These are phyloP conservation scores for Flaveria ramosissima DNA, from an alignment of 129 eudicot species.

Conservation along the genomic window DNA sequence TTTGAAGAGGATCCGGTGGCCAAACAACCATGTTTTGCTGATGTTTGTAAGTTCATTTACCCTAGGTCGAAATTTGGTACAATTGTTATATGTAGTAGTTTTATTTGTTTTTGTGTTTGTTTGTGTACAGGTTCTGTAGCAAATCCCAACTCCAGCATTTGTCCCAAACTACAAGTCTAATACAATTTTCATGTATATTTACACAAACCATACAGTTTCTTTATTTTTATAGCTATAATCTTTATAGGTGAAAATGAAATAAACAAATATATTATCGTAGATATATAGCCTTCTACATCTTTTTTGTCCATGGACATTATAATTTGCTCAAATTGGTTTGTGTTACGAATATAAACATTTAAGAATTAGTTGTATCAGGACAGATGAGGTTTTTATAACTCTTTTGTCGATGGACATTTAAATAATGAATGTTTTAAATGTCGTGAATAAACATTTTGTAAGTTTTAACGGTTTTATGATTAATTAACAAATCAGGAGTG, in stretches of 20 bases:
- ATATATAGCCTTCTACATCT: not conserved
- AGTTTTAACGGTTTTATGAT: too few species aligned
- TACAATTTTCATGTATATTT: constrained; percentile 15
- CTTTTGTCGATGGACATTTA: not conserved
- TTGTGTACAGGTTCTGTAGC: constrained; percentile 72
- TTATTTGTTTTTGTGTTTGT: not conserved
- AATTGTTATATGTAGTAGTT: not conserved
- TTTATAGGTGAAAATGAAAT: constrained; percentile 17
- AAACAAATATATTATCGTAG: constrained; percentile 1
- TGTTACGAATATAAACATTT: not conserved
- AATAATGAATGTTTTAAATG: too few species aligned
- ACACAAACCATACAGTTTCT: constrained; percentile 24
- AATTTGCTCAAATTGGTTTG: not conserved
- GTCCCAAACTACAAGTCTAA: constrained; percentile 77
- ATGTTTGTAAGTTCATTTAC: constrained; percentile 61
- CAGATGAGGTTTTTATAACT: not conserved
- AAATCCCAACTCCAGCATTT: constrained; percentile 57
- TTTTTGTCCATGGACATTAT: too few species aligned
- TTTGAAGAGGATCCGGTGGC: constrained; percentile 88
- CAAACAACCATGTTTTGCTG: constrained; percentile 71
- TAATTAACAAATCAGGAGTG: too few species aligned
- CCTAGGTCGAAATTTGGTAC: not conserved
- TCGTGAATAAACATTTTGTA: too few species aligned
- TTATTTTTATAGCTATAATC: constrained; percentile 13
- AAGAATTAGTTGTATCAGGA: not conserved